These are phyloP conservation scores for Geranium incanum DNA, from an alignment of 441 rosid species.

Conservation along the genomic window DNA sequence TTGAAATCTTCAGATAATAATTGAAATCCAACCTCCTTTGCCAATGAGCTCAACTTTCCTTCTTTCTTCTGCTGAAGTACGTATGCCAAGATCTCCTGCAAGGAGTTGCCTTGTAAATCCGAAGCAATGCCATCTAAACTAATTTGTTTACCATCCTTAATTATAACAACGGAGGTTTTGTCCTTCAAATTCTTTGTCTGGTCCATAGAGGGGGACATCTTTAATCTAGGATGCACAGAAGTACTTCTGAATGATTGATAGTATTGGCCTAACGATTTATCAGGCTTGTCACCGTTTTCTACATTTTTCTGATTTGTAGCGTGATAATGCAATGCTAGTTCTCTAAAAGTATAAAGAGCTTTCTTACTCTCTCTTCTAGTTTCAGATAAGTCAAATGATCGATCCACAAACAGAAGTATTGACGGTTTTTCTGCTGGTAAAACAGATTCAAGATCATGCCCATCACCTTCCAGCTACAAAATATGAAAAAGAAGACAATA, in stretches of 20 bases:
- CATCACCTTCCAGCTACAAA: slow-evolving; percentile 56
- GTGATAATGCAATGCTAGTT: slow-evolving; percentile 46
- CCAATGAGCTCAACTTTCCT: slow-evolving; percentile 59
- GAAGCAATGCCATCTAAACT: slow-evolving; percentile 43
- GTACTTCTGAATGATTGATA: slow-evolving; percentile 27
- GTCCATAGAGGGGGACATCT: slow-evolving; percentile 32
- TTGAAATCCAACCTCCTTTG: slow-evolving; percentile 80
- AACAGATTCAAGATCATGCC: slow-evolving; percentile 40
- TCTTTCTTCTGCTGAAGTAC: slow-evolving; percentile 62
- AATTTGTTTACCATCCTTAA: slow-evolving; percentile 58
- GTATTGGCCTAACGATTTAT: slow-evolving; percentile 31
- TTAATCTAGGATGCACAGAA: slow-evolving; percentile 42
- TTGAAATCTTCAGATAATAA: slow-evolving; percentile 70
- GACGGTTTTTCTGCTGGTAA: slow-evolving; percentile 71
- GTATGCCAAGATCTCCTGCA: slow-evolving; percentile 58
- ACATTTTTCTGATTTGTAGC: slow-evolving; percentile 26
- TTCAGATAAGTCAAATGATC: slow-evolving; percentile 52
- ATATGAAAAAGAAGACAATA: slow-evolving; percentile 17
- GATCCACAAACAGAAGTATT: slow-evolving; percentile 74
- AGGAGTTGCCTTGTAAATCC: slow-evolving; percentile 56
- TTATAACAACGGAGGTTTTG: slow-evolving; percentile 61
- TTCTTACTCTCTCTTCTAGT: slow-evolving; percentile 52
- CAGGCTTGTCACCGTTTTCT: slow-evolving; percentile 29
- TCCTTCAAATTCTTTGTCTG: slow-evolving; percentile 47
- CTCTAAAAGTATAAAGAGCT: slow-evolving; percentile 60